These are phyloP conservation scores for Trametes punicea DNA, from an alignment of 768 basidiomycete species.

Conservation along the genomic window DNA sequence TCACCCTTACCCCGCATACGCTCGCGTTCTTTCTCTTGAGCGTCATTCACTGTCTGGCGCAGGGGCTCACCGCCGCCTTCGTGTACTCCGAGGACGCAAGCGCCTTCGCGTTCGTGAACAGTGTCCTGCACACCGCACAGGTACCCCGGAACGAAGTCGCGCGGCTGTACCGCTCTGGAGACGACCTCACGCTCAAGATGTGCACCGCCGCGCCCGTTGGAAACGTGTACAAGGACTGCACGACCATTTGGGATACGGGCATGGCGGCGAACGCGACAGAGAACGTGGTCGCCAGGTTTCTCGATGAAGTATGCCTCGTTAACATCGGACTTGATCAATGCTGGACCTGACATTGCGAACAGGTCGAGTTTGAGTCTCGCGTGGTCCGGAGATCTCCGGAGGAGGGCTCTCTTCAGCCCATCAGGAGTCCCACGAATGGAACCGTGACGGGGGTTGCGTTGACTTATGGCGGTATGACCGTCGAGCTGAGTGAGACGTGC, in stretches of 20 bases:
- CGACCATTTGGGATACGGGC: constrained; percentile 9
- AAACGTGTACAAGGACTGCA: constrained; percentile 11
- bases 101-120: constrained; percentile 35
- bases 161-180: constrained; percentile 26
- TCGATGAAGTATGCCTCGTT: not conserved
- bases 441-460: constrained; percentile 30
- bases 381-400: not conserved
- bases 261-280: not conserved
- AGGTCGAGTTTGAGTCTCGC: too few species aligned
- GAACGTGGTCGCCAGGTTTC: not conserved
- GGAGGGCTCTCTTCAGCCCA: not conserved
- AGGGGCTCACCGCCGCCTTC: constrained; percentile 41
- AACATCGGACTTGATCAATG: not conserved
- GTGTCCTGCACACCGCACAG: constrained; percentile 36
- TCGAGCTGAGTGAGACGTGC: constrained; percentile 37
- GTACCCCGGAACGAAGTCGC: constrained; percentile 36
- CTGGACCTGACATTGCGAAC: too few species aligned
- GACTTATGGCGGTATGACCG: constrained; percentile 7
- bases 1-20: constrained; percentile 32
- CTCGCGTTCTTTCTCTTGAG: constrained; percentile 48
- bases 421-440: not conserved
- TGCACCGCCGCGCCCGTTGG: constrained; percentile 46
- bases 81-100: constrained; percentile 46
- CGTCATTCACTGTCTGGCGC: constrained; percentile 45
- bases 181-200: constrained; percentile 35